Percentiles rank a stretch among this genome's conserved stretches.
Evolutionary conservation across 73 alveolate species (phyloP).

Genomic region (Symbiodinium pilosum): DNA sequence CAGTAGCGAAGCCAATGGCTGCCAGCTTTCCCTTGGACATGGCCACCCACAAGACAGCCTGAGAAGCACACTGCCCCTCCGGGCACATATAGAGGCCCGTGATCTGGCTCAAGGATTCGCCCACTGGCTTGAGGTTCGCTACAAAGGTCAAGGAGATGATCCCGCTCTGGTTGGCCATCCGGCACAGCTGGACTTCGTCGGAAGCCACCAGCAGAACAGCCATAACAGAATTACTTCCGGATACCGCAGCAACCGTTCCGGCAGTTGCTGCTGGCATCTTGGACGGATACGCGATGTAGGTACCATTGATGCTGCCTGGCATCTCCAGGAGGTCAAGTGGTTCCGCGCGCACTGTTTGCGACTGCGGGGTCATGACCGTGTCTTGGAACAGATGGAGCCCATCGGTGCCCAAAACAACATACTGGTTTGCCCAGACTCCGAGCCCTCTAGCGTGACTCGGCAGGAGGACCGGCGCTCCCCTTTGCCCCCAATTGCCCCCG

Average conservation of each 20-base stretch:
- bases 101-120: background rate
- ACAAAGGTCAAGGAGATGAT: conserved; percentile 7
- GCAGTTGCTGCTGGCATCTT: background rate
- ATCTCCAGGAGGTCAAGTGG: background rate
- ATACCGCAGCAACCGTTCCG: background rate
- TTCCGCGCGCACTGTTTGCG: background rate
- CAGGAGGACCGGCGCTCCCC: conserved; percentile 39
- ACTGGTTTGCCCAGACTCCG: background rate
- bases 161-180: background rate
- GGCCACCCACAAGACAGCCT: conserved; percentile 29
- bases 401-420: background rate
- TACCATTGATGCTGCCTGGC: background rate
- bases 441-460: conserved; percentile 23
- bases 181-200: background rate
- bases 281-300: background rate
- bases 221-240: background rate
- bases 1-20: conserved; percentile 30
- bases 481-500: background rate
- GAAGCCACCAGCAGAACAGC: background rate
- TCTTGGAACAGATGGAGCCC: background rate
- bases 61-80: background rate
- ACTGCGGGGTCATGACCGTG: background rate
- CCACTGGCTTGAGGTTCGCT: conserved; percentile 27
- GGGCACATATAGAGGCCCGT: conserved; percentile 13
- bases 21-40: background rate